These are phyloP conservation scores for Sicyos baderoa DNA, from an alignment of 306 rosid species.

Conservation along the genomic window DNA sequence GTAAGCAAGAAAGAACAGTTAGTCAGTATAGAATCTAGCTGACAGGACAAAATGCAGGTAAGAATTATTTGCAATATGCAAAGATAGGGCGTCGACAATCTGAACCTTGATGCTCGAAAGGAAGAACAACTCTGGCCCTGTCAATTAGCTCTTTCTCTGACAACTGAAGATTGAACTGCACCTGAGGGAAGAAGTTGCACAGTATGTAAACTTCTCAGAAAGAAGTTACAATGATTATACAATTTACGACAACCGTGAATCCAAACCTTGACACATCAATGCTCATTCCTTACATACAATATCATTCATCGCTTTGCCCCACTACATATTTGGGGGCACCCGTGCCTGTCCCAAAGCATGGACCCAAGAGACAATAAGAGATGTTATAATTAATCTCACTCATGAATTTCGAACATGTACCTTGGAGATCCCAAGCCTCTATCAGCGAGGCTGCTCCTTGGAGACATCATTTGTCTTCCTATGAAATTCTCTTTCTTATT, in stretches of 20 bases:
- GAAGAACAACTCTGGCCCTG: constrained; percentile 84
- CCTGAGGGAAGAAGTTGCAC: constrained; percentile 35
- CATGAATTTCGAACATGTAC: too few relatives aligned
- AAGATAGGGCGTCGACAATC: not conserved
- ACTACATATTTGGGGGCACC: too few relatives aligned
- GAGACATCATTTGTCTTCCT: not conserved
- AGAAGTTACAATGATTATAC: not conserved
- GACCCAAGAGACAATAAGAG: too few relatives aligned
- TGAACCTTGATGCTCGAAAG: constrained; percentile 90
- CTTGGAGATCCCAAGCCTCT: too few relatives aligned
- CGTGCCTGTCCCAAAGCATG: too few relatives aligned
- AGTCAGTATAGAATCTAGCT: not conserved
- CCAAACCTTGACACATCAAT: too few relatives aligned
- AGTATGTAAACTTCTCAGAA: not conserved
- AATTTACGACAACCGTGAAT: too few relatives aligned
- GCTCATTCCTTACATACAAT: not conserved
- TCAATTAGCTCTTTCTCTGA: constrained; percentile 84
- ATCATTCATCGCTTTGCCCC: not conserved
- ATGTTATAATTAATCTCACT: too few relatives aligned
- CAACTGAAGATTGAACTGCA: constrained; percentile 75
- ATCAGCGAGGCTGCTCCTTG: too few relatives aligned
- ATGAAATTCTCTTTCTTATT: too few relatives aligned
- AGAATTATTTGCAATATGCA: not conserved
- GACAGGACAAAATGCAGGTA: not conserved
- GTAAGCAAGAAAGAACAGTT: not conserved